Conservation (phyloP, 345 rosid genomes). For the Arabis alpina region DNA sequence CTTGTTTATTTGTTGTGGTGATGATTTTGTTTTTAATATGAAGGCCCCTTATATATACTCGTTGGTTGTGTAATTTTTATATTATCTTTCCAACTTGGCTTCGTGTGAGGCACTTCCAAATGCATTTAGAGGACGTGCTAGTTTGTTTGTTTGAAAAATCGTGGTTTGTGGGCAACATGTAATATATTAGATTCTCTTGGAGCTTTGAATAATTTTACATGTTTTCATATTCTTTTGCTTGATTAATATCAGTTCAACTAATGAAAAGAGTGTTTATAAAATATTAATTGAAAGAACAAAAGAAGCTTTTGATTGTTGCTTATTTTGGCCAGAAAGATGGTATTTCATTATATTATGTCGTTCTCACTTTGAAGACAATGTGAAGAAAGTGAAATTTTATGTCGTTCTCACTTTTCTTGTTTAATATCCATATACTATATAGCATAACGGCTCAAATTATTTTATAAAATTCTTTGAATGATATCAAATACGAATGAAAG, state of each 20-base stretch:
- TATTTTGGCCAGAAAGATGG: background rate
- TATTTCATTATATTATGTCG: no score
- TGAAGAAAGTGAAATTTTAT: background rate
- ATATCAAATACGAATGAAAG: no score
- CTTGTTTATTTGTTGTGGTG: conserved; percentile 9
- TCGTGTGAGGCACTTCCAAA: conserved; percentile 32
- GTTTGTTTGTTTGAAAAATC: conserved; percentile 18
- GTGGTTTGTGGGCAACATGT: background rate
- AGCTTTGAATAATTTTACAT: background rate
- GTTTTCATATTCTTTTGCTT: background rate
- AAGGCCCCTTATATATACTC: background rate
- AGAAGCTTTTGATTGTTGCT: background rate
- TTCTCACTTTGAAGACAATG: no score
- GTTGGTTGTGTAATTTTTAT: background rate
- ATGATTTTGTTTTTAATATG: conserved; percentile 22
- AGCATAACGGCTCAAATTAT: no score
- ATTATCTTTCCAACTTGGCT: conserved; percentile 19
- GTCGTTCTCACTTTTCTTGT: no score
- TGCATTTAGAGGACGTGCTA: conserved; percentile 22
- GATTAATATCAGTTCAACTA: no score
- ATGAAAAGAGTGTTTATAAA: no score
- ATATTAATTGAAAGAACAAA: no score
- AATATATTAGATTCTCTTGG: background rate
- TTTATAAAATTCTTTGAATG: background rate
- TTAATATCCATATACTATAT: no score